Evolutionary conservation across 345 rosid species (phyloP).

Genomic region (Corymbia maculata): DNA sequence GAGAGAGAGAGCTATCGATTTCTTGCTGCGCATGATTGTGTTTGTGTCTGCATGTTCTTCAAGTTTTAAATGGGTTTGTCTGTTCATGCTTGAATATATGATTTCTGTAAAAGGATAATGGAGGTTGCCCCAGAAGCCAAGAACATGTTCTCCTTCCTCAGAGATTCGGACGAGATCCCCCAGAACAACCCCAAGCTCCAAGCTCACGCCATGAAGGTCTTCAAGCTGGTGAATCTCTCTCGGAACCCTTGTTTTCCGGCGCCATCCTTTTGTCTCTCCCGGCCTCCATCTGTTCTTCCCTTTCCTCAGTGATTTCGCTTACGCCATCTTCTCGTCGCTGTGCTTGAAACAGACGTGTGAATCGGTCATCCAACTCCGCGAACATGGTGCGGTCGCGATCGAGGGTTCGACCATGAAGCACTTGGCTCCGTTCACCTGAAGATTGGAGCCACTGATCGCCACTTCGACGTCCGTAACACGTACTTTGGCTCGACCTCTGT

Average conservation of each 20-base stretch:
- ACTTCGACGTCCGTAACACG: slow-evolving; percentile 26
- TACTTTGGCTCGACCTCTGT: not conserved
- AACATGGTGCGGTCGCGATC: slow-evolving; percentile 35
- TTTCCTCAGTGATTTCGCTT: not conserved
- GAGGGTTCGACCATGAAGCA: slow-evolving; percentile 37
- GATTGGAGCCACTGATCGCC: slow-evolving; percentile 36
- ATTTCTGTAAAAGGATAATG: slow-evolving; percentile 22
- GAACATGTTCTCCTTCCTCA: slow-evolving; percentile 45
- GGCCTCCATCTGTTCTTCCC: not conserved
- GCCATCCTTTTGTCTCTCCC: not conserved
- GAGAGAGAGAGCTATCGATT: not conserved
- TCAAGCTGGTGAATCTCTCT: slow-evolving; percentile 43
- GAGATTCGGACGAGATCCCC: slow-evolving; percentile 43
- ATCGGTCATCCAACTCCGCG: slow-evolving; percentile 41
- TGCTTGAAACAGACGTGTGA: slow-evolving; percentile 26
- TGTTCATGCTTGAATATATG: slow-evolving; percentile 7
- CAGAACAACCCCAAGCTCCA: slow-evolving; percentile 61
- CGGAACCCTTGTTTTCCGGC: not conserved
- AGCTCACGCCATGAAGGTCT: slow-evolving; percentile 63
- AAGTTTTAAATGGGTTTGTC: not conserved
- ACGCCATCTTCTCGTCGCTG: not conserved
- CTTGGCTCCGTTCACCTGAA: slow-evolving; percentile 45
- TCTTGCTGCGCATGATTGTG: not conserved
- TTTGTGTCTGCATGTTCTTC: too few species aligned
- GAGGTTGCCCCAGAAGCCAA: slow-evolving; percentile 72